Evolutionary conservation across 2,329 filamentous ascomycete genomes (phyloP), one percentile per base, ranked within the genome.

Genomic region (Beauveria sp.): DNA sequence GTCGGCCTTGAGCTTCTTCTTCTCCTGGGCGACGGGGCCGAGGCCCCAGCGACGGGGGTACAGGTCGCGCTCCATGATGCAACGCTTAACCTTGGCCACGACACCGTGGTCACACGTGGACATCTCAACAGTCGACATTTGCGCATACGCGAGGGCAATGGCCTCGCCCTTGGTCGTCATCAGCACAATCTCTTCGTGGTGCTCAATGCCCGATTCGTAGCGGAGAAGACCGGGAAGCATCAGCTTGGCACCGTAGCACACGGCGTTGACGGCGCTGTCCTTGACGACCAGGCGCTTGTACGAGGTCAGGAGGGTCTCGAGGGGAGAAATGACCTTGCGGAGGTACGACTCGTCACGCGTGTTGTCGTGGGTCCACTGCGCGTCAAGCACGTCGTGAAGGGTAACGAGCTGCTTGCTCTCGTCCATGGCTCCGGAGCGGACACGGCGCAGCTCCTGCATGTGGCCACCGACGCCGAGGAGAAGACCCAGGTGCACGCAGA

Each of bases 131-230:
- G 93, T 96, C 45, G 92, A 96, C 95, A 99, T 99, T 76, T 96
- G 91, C 20, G 95, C 92, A 70, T 97, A 96, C 70, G 90, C 95
- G 64, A 99, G 85, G 63, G 95, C 95, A 71, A 99, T 97, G 50
- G 95, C 95, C 80, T 99, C 95, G 70, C 95, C 95, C 85, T 99
- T 99, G 71, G 95, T 98, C 62, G 95, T 98, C 88, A 99, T 98
- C 64, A 99, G 81, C 43, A 99, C 92, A 71, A 98, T 88, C 79
- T 99, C 95, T 75, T 99, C 95, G 74, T 96, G 88, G 65, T 95
- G 86, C 76, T 98, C 92, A 73, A 98, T 96, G 65, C 85, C 90
- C 68, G 88, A 80, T 81, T 97, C 89, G 75, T 96, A 98, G 73
- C 95, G 87, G 66, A 99, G 79, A 60, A 99, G 84, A 79, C 95